Evolutionary conservation across 139 green algal genomes (phyloP).

Genomic region (Microglena sp.): DNA sequence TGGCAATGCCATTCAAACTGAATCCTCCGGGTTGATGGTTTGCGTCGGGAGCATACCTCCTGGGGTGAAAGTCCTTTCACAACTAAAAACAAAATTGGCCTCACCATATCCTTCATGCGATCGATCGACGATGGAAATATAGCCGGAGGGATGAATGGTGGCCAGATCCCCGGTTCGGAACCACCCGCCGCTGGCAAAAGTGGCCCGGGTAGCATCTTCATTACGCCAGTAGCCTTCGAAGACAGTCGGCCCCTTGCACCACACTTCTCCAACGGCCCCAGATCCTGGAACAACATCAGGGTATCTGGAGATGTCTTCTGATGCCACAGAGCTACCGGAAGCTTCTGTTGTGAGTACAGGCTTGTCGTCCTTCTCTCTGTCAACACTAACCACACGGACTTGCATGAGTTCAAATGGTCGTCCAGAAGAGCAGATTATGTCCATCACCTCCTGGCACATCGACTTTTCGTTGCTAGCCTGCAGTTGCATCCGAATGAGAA

Average conservation of each 20-base stretch:
- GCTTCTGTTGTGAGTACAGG: background rate
- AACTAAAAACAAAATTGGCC: too few relatives aligned
- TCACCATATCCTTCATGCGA: conserved; percentile 87
- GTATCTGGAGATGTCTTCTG: too few relatives aligned
- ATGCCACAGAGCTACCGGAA: too few relatives aligned
- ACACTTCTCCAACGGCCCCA: conserved; percentile 32
- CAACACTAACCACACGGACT: conserved; percentile 38
- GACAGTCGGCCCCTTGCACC: conserved; percentile 57
- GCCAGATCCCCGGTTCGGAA: conserved; percentile 75
- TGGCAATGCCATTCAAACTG: too few relatives aligned
- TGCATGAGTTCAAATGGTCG: conserved; percentile 63
- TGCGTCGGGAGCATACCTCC: too few relatives aligned
- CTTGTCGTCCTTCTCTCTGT: background rate
- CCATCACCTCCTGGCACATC: conserved; percentile 41
- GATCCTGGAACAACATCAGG: conserved; percentile 32
- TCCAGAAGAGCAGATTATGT: conserved; percentile 54
- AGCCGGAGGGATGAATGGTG: conserved; percentile 28
- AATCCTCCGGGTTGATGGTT: too few relatives aligned
- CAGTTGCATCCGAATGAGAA: too few relatives aligned
- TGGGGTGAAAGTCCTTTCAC: too few relatives aligned
- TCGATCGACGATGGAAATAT: conserved; percentile 73
- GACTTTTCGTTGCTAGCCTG: too few relatives aligned
- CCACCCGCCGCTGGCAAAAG: conserved; percentile 54
- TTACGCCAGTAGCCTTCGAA: conserved; percentile 50
- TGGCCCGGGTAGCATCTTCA: conserved; percentile 24